Conservation (phyloP, 164 flowering plant species). For the Magnolia kwangsiensis region DNA sequence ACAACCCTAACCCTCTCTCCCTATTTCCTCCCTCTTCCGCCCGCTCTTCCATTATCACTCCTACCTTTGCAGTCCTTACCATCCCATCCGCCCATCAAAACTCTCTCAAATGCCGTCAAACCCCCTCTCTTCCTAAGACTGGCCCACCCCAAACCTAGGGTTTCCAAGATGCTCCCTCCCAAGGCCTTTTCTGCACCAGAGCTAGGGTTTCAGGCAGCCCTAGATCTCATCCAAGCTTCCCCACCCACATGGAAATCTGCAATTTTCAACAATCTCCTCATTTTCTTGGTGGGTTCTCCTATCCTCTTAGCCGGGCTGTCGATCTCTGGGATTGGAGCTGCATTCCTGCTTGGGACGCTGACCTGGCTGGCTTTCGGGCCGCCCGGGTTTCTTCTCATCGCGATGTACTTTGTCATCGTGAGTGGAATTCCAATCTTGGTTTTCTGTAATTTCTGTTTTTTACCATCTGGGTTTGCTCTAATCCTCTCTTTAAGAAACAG, state of each 20-base stretch:
- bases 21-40: too few species aligned
- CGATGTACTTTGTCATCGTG: conserved; percentile 76
- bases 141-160: background rate
- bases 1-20: too few species aligned
- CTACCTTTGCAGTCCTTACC: background rate
- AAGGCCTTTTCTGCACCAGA: conserved; percentile 13
- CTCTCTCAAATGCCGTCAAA: conserved; percentile 1
- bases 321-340: conserved; percentile 67
- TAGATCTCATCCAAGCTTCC: conserved; percentile 43
- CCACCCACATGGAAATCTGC: conserved; percentile 87
- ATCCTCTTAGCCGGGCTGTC: conserved; percentile 74
- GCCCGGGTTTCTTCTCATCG: conserved; percentile 78
- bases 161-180: conserved; percentile 8
- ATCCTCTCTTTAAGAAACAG: background rate
- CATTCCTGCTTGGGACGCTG: conserved; percentile 81
- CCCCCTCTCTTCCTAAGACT: conserved; percentile 7
- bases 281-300: conserved; percentile 77
- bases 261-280: conserved; percentile 51
- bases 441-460: background rate
- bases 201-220: conserved; percentile 29
- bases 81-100: background rate
- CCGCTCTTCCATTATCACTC: background rate
- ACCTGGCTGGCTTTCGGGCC: conserved; percentile 90
- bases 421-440: conserved; percentile 15
- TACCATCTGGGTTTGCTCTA: conserved; percentile 1